Conservation (phyloP, 768 basidiomycete genomes). For the Tylopilus plumbeoviolaceoides region DNA sequence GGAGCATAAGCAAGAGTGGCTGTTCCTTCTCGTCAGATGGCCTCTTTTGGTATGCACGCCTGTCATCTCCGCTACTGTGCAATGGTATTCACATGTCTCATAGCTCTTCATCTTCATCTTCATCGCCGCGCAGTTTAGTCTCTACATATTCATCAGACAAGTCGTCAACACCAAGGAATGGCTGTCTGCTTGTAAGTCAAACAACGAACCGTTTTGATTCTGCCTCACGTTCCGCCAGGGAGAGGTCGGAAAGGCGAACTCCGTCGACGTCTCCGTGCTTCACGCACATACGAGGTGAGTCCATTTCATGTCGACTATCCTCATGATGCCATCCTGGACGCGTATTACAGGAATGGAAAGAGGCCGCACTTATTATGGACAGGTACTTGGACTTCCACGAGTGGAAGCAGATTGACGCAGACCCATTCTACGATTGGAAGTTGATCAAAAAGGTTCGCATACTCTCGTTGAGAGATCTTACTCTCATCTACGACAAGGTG, state of each 20-base stretch:
- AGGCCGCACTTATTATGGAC: constrained; percentile 73
- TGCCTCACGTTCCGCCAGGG: constrained; percentile 46
- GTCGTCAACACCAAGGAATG: constrained; percentile 94
- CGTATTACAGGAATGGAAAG: constrained; percentile 74
- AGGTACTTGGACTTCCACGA: constrained; percentile 78
- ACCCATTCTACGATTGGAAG: constrained; percentile 88
- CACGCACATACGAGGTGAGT: constrained; percentile 67
- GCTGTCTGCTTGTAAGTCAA: constrained; percentile 72
- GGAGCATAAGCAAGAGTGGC: constrained; percentile 61
- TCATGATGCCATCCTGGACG: not conserved
- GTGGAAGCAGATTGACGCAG: constrained; percentile 89
- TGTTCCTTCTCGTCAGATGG: constrained; percentile 80
- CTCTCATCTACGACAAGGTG: constrained; percentile 43
- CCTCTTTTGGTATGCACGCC: constrained; percentile 64
- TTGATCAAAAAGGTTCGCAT: constrained; percentile 65
- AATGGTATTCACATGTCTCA: constrained; percentile 6
- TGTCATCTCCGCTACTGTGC: not conserved
- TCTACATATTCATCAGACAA: constrained; percentile 87
- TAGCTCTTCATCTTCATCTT: constrained; percentile 81
- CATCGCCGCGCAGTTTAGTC: constrained; percentile 78
- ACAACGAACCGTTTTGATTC: not conserved
- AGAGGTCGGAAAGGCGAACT: constrained; percentile 78
- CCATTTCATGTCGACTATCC: not conserved
- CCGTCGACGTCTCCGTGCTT: constrained; percentile 67
- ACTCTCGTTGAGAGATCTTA: not conserved